Evolutionary conservation across 345 rosid species (phyloP), one percentile per base, ranked within the genome.

Genomic region (Aegle marmelos): DNA sequence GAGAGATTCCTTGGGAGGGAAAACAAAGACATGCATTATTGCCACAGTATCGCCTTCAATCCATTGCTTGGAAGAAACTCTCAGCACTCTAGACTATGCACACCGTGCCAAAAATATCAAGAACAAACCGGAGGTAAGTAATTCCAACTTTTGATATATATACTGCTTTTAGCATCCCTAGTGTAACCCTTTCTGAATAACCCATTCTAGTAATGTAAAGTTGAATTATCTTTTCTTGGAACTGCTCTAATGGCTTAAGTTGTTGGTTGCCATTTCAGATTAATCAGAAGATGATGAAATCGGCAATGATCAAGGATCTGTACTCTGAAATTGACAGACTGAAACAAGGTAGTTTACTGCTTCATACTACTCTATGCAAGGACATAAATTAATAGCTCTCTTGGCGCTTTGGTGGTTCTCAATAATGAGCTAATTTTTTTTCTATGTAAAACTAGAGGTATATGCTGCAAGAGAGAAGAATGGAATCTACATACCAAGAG

Each of bases 241-340:
- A 72, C 54, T 63, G 65, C 50, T 74, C 67, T 73, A 28, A 78
- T 81, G 70, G 24, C 22, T 77, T 78, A 24, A 54, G 27, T 33
- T 79, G 57, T 53, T 53, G 76, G 30, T 68, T 68, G 45, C 50
- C 54, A 22, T 82, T 66, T 78, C 94, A 95, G 99, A 84, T 97
- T 76, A 97, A 97, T 85, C 99, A 97, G 85, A 97, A 97, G 97
- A 92, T 97, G 98, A 94, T 97, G 99, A 97, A 97, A 88, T 85
- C 98, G 80, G 99, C 98, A 61, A 78, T 94, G 89, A 94, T 94
- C 85, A 97, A 94, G 86, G 98, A 94, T 89, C 79, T 97, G n/a
- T 94, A 97, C 79, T 92, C 95, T 81, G 97, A 97, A 86, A 97
- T 97, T 85, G 98, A 97, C 82, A 85, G 97, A 70, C 90, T 97